Evolutionary conservation across 352 stramenopile genomes (phyloP).

Genomic region (Phytophthora sansomeana): DNA sequence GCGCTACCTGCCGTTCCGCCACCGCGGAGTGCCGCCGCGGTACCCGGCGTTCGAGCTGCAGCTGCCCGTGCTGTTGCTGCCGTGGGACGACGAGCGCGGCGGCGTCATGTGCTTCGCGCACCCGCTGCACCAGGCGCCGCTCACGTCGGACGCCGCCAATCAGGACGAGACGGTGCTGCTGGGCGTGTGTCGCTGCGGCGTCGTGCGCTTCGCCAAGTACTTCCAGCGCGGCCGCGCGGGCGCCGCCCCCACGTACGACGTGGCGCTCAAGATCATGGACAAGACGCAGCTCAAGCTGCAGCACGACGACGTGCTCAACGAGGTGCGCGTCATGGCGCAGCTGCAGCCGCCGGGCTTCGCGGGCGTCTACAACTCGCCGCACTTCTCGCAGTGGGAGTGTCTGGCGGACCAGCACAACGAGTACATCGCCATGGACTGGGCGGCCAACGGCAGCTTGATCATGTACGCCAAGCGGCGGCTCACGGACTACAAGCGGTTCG

Average conservation of each 20-base stretch:
- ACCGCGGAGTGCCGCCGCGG: constrained; percentile 73
- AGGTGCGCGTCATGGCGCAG: constrained; percentile 83
- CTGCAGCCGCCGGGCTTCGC: constrained; percentile 72
- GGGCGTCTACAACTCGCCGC: constrained; percentile 61
- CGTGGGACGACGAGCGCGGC: constrained; percentile 72
- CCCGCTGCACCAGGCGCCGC: constrained; percentile 44
- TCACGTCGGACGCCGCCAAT: constrained; percentile 50
- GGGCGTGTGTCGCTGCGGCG: constrained; percentile 73
- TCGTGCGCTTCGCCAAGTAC: constrained; percentile 79
- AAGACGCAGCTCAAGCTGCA: constrained; percentile 70
- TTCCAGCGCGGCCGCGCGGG: constrained; percentile 55
- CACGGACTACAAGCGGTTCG: constrained; percentile 76
- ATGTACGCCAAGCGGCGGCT: constrained; percentile 72
- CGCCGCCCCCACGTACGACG: constrained; percentile 48
- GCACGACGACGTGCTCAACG: constrained; percentile 79
- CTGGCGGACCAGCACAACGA: constrained; percentile 69
- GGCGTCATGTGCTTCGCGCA: constrained; percentile 77
- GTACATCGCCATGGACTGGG: constrained; percentile 84
- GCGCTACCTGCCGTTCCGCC: constrained; percentile 59
- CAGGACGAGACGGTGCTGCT: constrained; percentile 63
- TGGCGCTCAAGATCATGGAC: constrained; percentile 85
- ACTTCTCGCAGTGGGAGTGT: constrained; percentile 83
- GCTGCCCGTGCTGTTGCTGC: constrained; percentile 69
- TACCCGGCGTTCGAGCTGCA: constrained; percentile 78
- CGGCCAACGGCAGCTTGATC: constrained; percentile 70